Base-by-base conservation (phyloP, 169 alveolate genomes). In the Cryptosporidium sp. region DNA sequence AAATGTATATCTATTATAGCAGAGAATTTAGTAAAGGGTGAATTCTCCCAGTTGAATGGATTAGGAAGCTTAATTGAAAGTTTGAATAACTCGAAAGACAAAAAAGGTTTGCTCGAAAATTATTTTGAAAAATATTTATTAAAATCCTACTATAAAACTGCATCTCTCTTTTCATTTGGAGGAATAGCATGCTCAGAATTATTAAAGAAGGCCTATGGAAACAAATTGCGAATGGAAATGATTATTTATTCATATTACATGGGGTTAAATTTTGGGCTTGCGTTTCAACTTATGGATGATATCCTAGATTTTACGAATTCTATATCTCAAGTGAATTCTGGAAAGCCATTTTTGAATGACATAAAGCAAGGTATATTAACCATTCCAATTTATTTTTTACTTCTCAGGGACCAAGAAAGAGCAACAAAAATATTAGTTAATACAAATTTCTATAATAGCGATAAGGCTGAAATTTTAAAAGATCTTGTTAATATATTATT, bases 191-290 rank as follows among this genome's bases (percentile, higher is more conserved):
- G 65, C 44, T 45, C 35, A 7, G 84, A 70, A 45, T 48, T 70
- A 45, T 70, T 70, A 2, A 44, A 3, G 1, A 70, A 70, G 26
- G 37, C 14, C 7, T 29, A 45, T 37, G 60, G 60, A 23, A 16
- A 70, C 8, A 65, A 33, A 10, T n/a, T 65, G 0, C 14, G 14
- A 26, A 65, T 3, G 44, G 51, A 65, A 31, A 65, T 56, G 35
- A 26, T 56, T n/a, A 56, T 21, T 23, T 56, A 65, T 65, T 21
- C 33, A 33, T 65, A 33, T 18, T 65, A 21, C 18, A 18, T 70
- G 39, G 84, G 84, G 26, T 70, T 70, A 70, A 39, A 70, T 31
- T 67, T 70, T 45, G 65, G 84, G 29, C 60, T 45, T 70, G 65
- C 67, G 44, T 44, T 70, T 44, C 84, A n/a, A 9, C 58, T 70